phyloP scores from a whole-genome alignment of 257 asterid genomes.

The Solanum sejunctum region DNA sequence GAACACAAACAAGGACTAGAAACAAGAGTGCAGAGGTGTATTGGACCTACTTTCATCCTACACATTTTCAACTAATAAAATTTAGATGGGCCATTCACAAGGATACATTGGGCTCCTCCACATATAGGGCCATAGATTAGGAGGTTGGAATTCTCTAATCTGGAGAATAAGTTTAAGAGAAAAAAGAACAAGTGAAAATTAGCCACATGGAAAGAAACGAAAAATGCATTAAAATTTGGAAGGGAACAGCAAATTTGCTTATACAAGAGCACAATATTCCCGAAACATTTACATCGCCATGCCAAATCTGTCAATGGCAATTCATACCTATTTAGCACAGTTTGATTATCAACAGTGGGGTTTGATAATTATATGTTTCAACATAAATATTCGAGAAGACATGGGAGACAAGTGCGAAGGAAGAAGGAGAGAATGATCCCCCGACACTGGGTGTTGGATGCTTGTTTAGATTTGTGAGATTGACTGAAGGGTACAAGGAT shows the following conservation, averaged over 20 bases:
- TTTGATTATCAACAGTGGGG: neutral
- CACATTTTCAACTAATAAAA: neutral
- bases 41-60: neutral
- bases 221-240: neutral
- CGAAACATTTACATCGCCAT: neutral
- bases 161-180: neutral
- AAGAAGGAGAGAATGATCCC: slow-evolving; percentile 26
- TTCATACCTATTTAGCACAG: neutral
- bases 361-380: neutral
- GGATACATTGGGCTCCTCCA: neutral
- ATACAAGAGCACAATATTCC: neutral
- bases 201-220: neutral
- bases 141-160: neutral
- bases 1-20: neutral
- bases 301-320: neutral
- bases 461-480: slow-evolving; percentile 42
- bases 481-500: slow-evolving; percentile 56
- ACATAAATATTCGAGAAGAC: neutral
- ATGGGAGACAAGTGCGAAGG: neutral
- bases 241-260: neutral
- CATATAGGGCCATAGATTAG: neutral
- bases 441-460: slow-evolving; percentile 21
- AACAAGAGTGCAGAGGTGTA: neutral
- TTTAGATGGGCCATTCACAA: neutral
- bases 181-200: neutral